Evolutionary conservation across 768 basidiomycete species (phyloP).

Genomic region (Peribolospora baueri): DNA sequence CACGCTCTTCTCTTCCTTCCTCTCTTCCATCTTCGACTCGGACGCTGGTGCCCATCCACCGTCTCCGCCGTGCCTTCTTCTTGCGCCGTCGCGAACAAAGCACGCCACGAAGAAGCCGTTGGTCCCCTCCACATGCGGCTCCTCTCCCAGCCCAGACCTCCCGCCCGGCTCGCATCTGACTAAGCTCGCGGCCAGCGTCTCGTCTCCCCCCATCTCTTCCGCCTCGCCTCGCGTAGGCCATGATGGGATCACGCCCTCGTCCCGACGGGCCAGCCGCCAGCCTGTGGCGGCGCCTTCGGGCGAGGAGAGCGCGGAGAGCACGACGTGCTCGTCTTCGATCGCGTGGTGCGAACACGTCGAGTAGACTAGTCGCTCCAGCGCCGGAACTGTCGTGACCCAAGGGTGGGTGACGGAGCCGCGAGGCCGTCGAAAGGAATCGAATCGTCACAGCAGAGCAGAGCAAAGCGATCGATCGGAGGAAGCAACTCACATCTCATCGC

Average conservation of each 20-base stretch:
- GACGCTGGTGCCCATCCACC: not conserved
- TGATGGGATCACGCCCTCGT: constrained; percentile 38
- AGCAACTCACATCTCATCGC: constrained; percentile 64
- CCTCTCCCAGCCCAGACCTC: constrained; percentile 17
- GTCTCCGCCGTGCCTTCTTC: not conserved
- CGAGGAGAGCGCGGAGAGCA: constrained; percentile 42
- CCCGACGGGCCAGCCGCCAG: constrained; percentile 44
- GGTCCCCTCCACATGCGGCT: constrained; percentile 38
- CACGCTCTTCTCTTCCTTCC: too few relatives aligned
- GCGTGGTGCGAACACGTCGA: constrained; percentile 92
- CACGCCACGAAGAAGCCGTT: constrained; percentile 99
- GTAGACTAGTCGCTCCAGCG: constrained; percentile 61
- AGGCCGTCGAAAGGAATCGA: not conserved
- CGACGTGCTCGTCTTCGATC: constrained; percentile 79
- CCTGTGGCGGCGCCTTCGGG: constrained; percentile 35
- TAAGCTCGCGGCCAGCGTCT: constrained; percentile 13
- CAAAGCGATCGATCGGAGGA: not conserved
- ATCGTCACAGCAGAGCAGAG: not conserved
- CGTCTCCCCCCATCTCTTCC: constrained; percentile 32
- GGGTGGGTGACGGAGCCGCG: not conserved
- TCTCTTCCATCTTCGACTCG: too few relatives aligned
- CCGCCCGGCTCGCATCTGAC: constrained; percentile 26
- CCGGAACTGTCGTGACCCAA: constrained; percentile 35
- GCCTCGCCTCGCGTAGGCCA: constrained; percentile 62
- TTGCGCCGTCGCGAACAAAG: constrained; percentile 28